These are phyloP conservation scores for Firmiana major DNA, from an alignment of 345 rosid species.

Conservation along the genomic window DNA sequence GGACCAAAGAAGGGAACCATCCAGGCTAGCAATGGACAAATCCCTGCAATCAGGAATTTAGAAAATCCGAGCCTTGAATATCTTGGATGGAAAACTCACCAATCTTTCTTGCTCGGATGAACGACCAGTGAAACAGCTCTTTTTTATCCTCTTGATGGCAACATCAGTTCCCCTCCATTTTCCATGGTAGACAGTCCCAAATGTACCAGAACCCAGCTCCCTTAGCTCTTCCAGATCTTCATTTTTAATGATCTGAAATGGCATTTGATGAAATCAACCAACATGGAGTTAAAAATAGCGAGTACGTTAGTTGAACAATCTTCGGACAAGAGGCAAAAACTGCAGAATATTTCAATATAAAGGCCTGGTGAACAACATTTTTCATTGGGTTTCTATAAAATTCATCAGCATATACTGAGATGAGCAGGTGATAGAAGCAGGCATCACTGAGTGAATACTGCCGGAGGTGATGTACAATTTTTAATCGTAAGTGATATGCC, in stretches of 20 bases:
- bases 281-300: background rate
- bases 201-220: conserved; percentile 95
- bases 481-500: background rate
- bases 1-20: background rate
- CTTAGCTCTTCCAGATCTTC: conserved; percentile 94
- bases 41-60: background rate
- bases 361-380: conserved; percentile 2
- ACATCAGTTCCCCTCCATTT: conserved; percentile 99
- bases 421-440: background rate
- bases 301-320: background rate
- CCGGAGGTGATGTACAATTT: background rate
- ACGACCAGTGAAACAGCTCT: conserved; percentile 87
- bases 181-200: conserved; percentile 98
- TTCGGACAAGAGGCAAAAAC: background rate
- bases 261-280: conserved; percentile 9
- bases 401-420: background rate
- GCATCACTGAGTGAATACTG: background rate
- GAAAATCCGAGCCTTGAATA: background rate
- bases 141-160: conserved; percentile 92
- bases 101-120: conserved; percentile 95
- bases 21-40: background rate
- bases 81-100: conserved; percentile 39
- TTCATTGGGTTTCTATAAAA: background rate
- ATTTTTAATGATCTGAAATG: conserved; percentile 65
- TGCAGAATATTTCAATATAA: conserved; percentile 1